Base-by-base conservation (phyloP, 2,329 filamentous ascomycete genomes). In the Aspergillus clavatus region DNA sequence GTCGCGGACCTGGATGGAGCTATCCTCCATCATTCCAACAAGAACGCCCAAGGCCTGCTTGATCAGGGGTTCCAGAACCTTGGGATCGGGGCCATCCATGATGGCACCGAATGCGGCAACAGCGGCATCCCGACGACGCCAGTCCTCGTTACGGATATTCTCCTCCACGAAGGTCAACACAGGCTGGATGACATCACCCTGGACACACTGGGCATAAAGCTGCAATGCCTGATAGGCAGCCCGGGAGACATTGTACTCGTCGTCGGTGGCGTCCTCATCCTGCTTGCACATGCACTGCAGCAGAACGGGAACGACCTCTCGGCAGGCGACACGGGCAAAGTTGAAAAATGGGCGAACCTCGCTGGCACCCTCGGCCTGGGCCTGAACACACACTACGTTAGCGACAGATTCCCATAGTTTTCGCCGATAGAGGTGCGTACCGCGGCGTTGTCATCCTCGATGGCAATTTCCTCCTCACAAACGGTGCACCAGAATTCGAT, bases 401-500 rank as follows among this genome's bases (percentile, higher is more conserved):
- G 50, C 28, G 18, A 27, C 12, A 8, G n/a, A n/a, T 29, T 19
- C 14, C 37, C 21, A 36, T 11, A 37, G 39, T 11, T 21, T 12
- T 24, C 14, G 31, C 28, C 50, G 40, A 51, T 37, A 10, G 31
- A 46, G 19, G 39, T 24, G 68, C 73, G 57, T 72, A 86, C 83
- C 71, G 87, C 83, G 54, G 83, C 79, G 68, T 98, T 98, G 70
- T 98, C 93, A 63, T 98, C 93, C 65, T 98, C 93, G 61, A 98
- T 97, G 54, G 86, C 86, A 59, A 96, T 91, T 71, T 98, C 93
- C 72, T 98, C 93, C 69, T 98, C 93, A 70, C 93, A 98, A 39
- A 98, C 93, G n/a, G 93, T 96, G 76, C 91, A 97, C 93, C 93
- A 98, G 75, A 98, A 98, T 68, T 98, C 93, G 56, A 98, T 89